Base-by-base conservation (phyloP, 805 yeast species). In the Spathaspora girioi region DNA sequence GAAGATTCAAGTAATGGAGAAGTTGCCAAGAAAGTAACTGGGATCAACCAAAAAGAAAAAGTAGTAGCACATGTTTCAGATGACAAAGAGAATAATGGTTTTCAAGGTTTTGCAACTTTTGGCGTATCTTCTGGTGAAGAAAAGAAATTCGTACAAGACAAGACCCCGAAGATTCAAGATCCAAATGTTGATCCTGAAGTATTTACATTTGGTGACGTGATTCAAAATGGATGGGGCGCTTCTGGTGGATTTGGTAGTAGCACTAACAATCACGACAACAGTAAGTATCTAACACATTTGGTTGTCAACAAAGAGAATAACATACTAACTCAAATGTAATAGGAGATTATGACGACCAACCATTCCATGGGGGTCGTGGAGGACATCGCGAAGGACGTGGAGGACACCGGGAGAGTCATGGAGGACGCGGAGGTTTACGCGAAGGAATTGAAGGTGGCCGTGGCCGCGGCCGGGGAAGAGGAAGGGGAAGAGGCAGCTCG, bases 381-480 rank as follows among this genome's bases (percentile, higher is more conserved):
- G 31, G 14, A 35, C 40, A 35, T n/a, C 40, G 40, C 14, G 40
- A 15, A 35, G 40, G 14, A 12, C 40, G 40, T 15, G 15, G 18
- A 42, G 18, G 45, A 3, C 31, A 10, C 26, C 32, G 50, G 23
- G 50, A 46, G 4, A 20, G 47, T n/a, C 40, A 12, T 15, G 45
- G 48, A 38, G 51, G 51, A 12, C 38, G 48, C 5, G 38, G 45
- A 29, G 45, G 51, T 3, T 8, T 17, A 3, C 27, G 40, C 9
- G n/a, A 43, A n/a, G 50, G 47, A 14, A 3, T 2, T 15, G 18
- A 12, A n/a, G 29, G 45, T 8, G 26, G 46, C 8, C 31, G 47
- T 32, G 50, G 41, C 32, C 27, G 47, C 29, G 50, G 50, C n/a
- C 44, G 50, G 2, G 38, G 47, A 20, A 32, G 50, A 14, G 47